Base-by-base conservation (phyloP, 2,329 filamentous ascomycete species). In the Cladobotryum mycophilum region DNA sequence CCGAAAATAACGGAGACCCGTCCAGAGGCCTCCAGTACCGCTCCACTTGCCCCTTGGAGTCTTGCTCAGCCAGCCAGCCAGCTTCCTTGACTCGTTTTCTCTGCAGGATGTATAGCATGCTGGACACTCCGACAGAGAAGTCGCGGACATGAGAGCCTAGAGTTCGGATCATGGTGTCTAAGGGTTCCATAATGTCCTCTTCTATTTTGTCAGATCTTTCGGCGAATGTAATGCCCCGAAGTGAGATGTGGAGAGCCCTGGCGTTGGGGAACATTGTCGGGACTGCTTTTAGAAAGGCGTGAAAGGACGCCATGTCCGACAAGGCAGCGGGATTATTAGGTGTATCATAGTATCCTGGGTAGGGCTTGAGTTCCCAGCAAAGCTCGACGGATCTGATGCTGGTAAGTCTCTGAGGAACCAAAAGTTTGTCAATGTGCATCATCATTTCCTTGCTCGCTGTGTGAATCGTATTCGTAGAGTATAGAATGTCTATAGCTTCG, bases 401-500 rank as follows among this genome's bases (percentile, higher is more conserved):
- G 7, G 55, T 46, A 1, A 61, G 41, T 30, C 60, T 55, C 14
- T 61, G 58, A 3, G 57, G 57, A 2, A 58, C 55, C 4, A 64
- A 44, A 5, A 64, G 49, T 2, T 40, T 37, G 3, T 41, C 41
- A 14, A 61, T 37, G 9, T 50, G 22, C 42, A 57, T 35, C 5
- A 63, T 17, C 50, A 64, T 43, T 6, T 38, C 47, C 9, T 58
- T 56, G 48, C 58, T 58, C 20, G 58, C 45, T 1, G 54, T 56
- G 30, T 61, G 49, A 18, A 64, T 54, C 9, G 56, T 63, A 46
- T 67, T 68, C 5, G 58, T 60, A 2, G 55, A 40, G 49, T 64
- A 68, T 5, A 68, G 54, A 6, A 65, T 53, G 7, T 64, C 52
- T 37, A 65, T 56, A 3, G 60, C 63, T 36, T 68, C 63, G 3